Evolutionary conservation across 805 yeast genomes (phyloP).

Genomic region (Saccharomycopsis sp.): DNA sequence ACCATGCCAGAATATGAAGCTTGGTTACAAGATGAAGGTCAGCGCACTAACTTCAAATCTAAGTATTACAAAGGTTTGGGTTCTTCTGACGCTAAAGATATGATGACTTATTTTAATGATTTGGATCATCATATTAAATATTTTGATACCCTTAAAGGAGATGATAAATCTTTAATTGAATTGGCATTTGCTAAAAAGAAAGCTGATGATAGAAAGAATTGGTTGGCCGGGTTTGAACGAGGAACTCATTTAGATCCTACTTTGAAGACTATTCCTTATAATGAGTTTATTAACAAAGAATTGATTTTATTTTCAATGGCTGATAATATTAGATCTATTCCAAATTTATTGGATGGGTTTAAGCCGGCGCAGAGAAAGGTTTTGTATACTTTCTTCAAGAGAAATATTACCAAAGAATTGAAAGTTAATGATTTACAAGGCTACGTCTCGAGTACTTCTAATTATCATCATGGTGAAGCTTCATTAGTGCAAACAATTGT

Average conservation of each 20-base stretch:
- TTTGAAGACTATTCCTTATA: constrained; percentile 70
- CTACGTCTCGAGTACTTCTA: constrained; percentile 80
- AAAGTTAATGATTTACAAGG: constrained; percentile 91
- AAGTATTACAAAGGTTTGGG: constrained; percentile 99
- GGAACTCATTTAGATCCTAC: constrained; percentile 88
- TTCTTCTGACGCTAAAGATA: constrained; percentile 79
- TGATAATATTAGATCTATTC: constrained; percentile 91
- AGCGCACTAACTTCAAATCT: constrained; percentile 71
- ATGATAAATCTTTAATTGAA: constrained; percentile 74
- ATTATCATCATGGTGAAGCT: constrained; percentile 92
- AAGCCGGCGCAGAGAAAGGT: constrained; percentile 98
- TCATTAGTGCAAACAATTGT: constrained; percentile 85
- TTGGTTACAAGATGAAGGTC: constrained; percentile 86
- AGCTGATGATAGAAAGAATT: constrained; percentile 95
- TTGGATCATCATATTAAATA: constrained; percentile 80
- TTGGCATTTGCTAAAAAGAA: constrained; percentile 90
- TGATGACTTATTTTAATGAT: constrained; percentile 80
- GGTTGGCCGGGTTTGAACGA: constrained; percentile 86
- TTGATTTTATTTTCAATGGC: constrained; percentile 93
- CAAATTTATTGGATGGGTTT: constrained; percentile 88
- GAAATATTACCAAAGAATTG: constrained; percentile 67
- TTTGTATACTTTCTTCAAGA: constrained; percentile 76
- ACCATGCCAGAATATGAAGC: constrained; percentile 92
- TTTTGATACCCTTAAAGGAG: constrained; percentile 73
- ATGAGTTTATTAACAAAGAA: constrained; percentile 92